phyloP scores from a whole-genome alignment of 306 rosid species.

The Corylus americana region DNA sequence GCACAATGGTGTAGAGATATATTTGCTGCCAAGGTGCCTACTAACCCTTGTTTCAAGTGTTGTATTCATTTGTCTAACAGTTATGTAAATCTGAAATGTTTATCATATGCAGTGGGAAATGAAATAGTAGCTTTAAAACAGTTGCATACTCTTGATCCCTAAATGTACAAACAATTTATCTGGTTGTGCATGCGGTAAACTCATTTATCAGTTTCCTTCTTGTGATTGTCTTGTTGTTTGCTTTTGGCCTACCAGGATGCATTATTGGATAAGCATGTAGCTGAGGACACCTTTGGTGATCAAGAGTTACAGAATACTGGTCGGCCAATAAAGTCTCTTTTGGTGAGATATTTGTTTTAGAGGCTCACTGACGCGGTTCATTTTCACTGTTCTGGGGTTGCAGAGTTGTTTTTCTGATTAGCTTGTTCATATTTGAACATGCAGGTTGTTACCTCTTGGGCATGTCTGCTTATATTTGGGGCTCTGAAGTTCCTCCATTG shows the following conservation, averaged over 20 bases:
- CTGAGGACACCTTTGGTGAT: conserved; percentile 68
- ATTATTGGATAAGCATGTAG: conserved; percentile 73
- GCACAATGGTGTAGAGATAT: conserved; percentile 94
- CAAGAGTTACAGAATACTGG: conserved; percentile 57
- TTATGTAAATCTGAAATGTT: not conserved
- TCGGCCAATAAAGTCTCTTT: conserved; percentile 74
- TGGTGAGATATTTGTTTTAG: conserved; percentile 54
- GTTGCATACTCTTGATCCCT: not conserved
- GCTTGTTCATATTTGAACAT: conserved; percentile 28
- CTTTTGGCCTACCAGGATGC: conserved; percentile 57
- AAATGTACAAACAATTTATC: not conserved
- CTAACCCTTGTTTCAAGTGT: not conserved
- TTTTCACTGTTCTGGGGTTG: not conserved
- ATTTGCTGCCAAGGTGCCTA: conserved; percentile 74
- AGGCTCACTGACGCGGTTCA: not conserved
- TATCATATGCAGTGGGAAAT: not conserved
- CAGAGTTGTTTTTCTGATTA: not conserved
- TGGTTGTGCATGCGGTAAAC: not conserved
- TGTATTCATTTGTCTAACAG: not conserved
- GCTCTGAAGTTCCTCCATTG: conserved; percentile 60
- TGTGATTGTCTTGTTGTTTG: conserved; percentile 10
- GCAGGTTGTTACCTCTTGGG: conserved; percentile 78
- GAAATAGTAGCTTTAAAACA: conserved; percentile 1
- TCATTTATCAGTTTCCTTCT: not conserved
- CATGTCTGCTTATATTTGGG: conserved; percentile 58